A percentile compares a stretch with the other conserved stretches of the same genome.
These are phyloP conservation scores for Crotalaria pallida DNA, from an alignment of 306 rosid species.

Conservation along the genomic window DNA sequence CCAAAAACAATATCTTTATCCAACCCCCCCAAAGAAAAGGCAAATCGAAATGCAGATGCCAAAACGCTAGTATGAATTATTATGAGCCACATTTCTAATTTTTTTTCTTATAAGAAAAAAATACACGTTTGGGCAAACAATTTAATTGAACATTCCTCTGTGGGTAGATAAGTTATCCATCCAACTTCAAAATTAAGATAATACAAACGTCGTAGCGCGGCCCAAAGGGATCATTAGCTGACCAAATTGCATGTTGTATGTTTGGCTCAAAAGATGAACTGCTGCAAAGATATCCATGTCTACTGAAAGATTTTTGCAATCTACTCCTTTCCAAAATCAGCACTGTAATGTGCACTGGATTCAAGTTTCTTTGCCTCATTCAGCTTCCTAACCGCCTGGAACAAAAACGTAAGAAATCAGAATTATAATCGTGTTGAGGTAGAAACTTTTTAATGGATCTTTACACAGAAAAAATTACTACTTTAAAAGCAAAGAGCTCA, in stretches of 20 bases:
- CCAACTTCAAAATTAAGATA: neutral
- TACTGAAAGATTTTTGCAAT: constrained; percentile 15
- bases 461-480: neutral
- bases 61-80: neutral
- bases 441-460: neutral
- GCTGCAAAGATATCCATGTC: constrained; percentile 45
- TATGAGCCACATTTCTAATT: neutral
- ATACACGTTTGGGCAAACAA: constrained; percentile 16
- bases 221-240: constrained; percentile 5
- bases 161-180: constrained; percentile 8
- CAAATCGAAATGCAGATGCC: neutral
- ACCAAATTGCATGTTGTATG: constrained; percentile 12
- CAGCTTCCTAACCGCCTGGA: constrained; percentile 89
- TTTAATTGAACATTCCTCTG: constrained; percentile 16
- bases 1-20: no score
- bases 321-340: constrained; percentile 80
- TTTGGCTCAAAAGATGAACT: constrained; percentile 29
- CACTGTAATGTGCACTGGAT: constrained; percentile 75
- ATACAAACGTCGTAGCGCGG: neutral
- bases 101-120: neutral
- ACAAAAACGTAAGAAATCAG: neutral
- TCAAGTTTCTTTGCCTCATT: constrained; percentile 96
- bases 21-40: neutral
- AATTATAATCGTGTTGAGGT: neutral
- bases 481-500: constrained; percentile 8